These are phyloP conservation scores for Orbilia ellipsospora DNA, from an alignment of 2,329 filamentous ascomycete species.

Conservation along the genomic window DNA sequence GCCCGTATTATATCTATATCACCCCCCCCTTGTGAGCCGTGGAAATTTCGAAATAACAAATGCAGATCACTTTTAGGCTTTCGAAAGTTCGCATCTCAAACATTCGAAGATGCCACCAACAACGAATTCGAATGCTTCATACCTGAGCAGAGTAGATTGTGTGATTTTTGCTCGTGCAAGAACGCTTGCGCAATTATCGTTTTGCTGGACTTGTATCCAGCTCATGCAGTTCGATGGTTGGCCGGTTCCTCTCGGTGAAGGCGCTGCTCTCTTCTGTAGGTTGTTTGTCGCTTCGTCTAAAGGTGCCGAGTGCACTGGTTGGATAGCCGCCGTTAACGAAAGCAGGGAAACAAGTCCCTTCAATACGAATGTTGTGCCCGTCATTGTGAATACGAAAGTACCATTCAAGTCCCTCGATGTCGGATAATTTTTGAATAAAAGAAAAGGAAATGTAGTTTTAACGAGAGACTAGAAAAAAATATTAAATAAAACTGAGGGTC, in stretches of 20 bases:
- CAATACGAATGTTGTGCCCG: conserved; percentile 17
- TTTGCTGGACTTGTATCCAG: neutral
- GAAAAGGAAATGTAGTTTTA: neutral
- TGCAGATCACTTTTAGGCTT: too few relatives aligned
- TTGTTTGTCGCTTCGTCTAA: conserved; percentile 13
- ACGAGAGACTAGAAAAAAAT: conserved; percentile 11
- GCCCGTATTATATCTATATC: conserved; percentile 9
- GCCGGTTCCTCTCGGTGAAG: conserved; percentile 1
- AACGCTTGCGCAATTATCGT: neutral
- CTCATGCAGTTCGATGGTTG: conserved; percentile 14
- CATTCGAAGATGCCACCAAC: neutral
- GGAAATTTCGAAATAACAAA: neutral
- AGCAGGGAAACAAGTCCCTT: conserved; percentile 20
- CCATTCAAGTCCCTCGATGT: neutral
- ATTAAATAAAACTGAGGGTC: neutral
- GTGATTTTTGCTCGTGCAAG: neutral
- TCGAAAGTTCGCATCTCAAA: neutral
- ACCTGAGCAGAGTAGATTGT: conserved; percentile 5
- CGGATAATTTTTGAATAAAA: neutral
- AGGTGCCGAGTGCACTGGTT: conserved; percentile 12
- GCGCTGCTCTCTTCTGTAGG: conserved; percentile 1
- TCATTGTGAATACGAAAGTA: conserved; percentile 26
- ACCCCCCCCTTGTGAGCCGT: neutral
- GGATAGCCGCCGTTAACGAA: conserved; percentile 17
- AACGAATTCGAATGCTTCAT: neutral